A percentile compares a stretch with the other conserved stretches of the same genome.
These are phyloP conservation scores for Tylopilus felleus DNA, from an alignment of 768 basidiomycete species.

Conservation along the genomic window DNA sequence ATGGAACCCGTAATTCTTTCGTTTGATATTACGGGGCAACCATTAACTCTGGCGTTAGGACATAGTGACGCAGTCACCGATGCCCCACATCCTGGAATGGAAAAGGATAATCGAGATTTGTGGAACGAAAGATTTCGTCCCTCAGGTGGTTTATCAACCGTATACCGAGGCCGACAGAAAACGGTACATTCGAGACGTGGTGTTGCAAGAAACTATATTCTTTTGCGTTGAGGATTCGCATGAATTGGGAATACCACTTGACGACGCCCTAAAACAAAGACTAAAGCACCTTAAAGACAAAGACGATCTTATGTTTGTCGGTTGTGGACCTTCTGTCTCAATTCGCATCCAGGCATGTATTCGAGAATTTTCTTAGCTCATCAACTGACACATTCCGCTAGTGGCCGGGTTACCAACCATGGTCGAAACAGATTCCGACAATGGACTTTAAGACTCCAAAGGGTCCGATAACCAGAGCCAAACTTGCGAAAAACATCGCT, in stretches of 20 bases:
- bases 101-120: slow-evolving; percentile 18
- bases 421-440: slow-evolving; percentile 81
- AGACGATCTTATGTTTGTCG: slow-evolving; percentile 65
- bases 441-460: slow-evolving; percentile 78
- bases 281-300: slow-evolving; percentile 53
- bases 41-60: slow-evolving; percentile 19
- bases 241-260: slow-evolving; percentile 59
- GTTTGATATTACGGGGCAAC: background rate
- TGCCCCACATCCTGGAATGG: slow-evolving; percentile 29
- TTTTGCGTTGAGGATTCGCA: slow-evolving; percentile 53
- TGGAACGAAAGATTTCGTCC: slow-evolving; percentile 51
- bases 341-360: slow-evolving; percentile 66
- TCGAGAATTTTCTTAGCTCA: background rate
- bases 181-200: slow-evolving; percentile 71
- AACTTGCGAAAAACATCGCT: slow-evolving; percentile 77
- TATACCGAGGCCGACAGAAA: slow-evolving; percentile 74
- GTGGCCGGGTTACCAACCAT: slow-evolving; percentile 80
- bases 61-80: slow-evolving; percentile 14
- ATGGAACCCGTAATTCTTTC: slow-evolving; percentile 12
- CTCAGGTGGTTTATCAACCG: slow-evolving; percentile 70
- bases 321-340: slow-evolving; percentile 76
- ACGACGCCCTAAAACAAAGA: slow-evolving; percentile 60
- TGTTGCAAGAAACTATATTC: slow-evolving; percentile 60
- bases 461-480: slow-evolving; percentile 69
- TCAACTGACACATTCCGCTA: slow-evolving; percentile 25